Base-by-base conservation (phyloP, 495 filamentous ascomycete genomes). In the Jackrogersella multiformis region DNA sequence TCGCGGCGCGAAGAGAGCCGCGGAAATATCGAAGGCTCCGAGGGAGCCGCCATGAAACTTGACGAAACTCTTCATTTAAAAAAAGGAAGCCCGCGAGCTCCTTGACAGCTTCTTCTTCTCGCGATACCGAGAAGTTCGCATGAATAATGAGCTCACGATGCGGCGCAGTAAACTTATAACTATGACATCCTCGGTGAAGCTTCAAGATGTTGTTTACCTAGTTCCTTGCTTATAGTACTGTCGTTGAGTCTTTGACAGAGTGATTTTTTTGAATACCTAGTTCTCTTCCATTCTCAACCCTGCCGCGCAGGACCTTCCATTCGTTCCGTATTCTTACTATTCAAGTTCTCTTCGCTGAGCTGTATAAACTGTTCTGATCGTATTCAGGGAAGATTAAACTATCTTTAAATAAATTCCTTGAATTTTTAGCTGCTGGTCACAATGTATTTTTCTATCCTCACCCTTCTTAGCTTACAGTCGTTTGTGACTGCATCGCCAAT, bases 21-120 rank as follows among this genome's bases (percentile, higher is more conserved):
- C 42, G 64, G 56, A 15, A 35, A 41, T 24, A 56, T 44, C 23
- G 28, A 62, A 53, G 55, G 54, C 64, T 38, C 64, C 26, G 30
- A 56, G 21, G 66, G 57, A 65, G 53, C 39, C 54, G 60, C 64
- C 53, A 51, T 71, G 68, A 71, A 72, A 71, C 71, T 57, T 36
- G 24, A 28, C 15, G 64, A 69, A 71, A 71, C 71, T 41, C 20
- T 28, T 64, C 65, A 72, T 72, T 69, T 34, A 58, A 41, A 53
- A 36, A 53, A 55, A 42, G 55, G 59, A 44, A 52, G 36, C 21
- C 39, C 21, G 32, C 26, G 35, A 32, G 16, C 48, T 57, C 44
- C 62, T 57, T 41, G 51, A 57, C 9, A 32, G 15, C 24, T n/a
- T 45, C 15, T 38, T 26, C 42, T 41, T 23, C 60, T 60, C 16